Base-by-base conservation (phyloP, 1,139 yeast species). In the Kodamaea arcana region DNA sequence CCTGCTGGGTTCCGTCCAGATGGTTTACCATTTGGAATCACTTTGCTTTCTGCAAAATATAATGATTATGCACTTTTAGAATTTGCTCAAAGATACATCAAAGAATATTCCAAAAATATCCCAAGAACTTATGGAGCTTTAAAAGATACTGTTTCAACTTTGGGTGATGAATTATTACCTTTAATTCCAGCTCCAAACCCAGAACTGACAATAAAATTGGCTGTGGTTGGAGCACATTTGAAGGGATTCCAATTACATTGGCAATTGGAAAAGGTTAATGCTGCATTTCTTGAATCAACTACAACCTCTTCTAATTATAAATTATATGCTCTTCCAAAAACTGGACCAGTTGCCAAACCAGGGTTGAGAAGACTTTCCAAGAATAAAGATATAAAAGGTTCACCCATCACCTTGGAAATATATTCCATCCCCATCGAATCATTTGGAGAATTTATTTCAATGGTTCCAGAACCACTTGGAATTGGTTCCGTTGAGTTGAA, bases 161-260 rank as follows among this genome's bases (percentile, higher is more conserved):
- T 60, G 20, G 59, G 54, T 13, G 70, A 67, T 40, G 63, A 58
- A 40, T 49, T 62, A 30, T 42, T 52, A 21, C 43, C 64, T 3
- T 60, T 72, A 4, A 64, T 84, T 36, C 68, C 70, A 3, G 36
- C 42, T 10, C 52, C 55, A 21, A 49, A 51, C 36, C 46, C 51
- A 11, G 45, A 47, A 3, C 41, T 53, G 36, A 58, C 58, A 30
- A 53, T 69, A 27, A 75, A 80, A 42, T 66, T 90, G 42, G 97
- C 97, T 1, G 98, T 90, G 24, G 97, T 92, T 31, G 98, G 98
- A 38, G 97, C 97, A 33, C 98, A 92, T 55, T 70, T 92, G 44
- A 70, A 78, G 41, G 97, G 95, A 1, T 77, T 86, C 69, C 90
- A 90, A 36, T 72, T 92, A 46, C 90, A 92, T 59, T 88, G 97